Conservation (phyloP, 139 green algal species). For the Chlamydomonas eustigma region DNA sequence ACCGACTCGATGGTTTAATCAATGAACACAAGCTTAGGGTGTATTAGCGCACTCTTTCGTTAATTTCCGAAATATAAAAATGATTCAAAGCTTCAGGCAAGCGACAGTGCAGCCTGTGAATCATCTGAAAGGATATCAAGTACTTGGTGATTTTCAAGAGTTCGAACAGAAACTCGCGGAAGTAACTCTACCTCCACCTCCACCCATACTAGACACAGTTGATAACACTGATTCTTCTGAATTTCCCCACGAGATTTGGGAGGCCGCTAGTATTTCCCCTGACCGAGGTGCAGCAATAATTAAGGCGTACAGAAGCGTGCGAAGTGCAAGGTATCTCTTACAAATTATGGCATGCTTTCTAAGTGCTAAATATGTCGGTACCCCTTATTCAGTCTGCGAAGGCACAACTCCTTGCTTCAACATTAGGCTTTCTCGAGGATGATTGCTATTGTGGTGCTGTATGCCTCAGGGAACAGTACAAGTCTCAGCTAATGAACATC, state of each 20-base stretch:
- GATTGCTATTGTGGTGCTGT: too few species aligned
- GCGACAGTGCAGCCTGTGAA: neutral
- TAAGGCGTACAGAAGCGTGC: conserved; percentile 18
- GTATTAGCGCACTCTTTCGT: too few species aligned
- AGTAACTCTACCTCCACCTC: conserved; percentile 9
- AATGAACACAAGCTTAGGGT: too few species aligned
- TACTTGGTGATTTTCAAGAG: conserved; percentile 28
- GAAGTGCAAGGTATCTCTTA: conserved; percentile 28
- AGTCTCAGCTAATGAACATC: conserved; percentile 30
- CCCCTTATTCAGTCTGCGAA: neutral
- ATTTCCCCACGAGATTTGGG: conserved; percentile 29
- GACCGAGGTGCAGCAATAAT: conserved; percentile 29
- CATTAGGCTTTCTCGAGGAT: too few species aligned
- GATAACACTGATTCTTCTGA: conserved; percentile 15
- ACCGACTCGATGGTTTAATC: too few species aligned
- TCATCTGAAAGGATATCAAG: conserved; percentile 9
- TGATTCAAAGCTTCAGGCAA: too few species aligned
- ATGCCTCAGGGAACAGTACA: conserved; percentile 25
- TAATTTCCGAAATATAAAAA: too few species aligned
- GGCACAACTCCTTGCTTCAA: neutral
- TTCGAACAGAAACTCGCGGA: conserved; percentile 14
- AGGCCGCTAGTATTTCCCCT: conserved; percentile 27
- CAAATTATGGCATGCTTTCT: neutral
- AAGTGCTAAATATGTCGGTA: neutral
- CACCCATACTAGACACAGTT: conserved; percentile 7